These are phyloP conservation scores for Lindgomyces ingoldianus DNA, from an alignment of 495 filamentous ascomycete genomes.

Conservation along the genomic window DNA sequence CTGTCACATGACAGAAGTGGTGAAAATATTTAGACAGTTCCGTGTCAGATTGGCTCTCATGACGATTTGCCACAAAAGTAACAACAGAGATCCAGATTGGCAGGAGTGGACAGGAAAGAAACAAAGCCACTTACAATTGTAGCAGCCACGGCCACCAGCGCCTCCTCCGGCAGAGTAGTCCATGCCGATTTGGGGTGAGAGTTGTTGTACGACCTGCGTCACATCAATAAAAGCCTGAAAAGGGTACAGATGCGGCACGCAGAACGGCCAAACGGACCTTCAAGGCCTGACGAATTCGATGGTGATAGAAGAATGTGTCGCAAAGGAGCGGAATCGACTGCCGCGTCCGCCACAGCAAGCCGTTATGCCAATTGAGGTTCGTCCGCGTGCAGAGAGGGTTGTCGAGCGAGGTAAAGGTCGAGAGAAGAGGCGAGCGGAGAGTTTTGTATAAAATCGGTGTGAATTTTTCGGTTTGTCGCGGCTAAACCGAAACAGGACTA, in stretches of 20 bases:
- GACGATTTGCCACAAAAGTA: constrained; percentile 18
- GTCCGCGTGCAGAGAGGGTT: not conserved
- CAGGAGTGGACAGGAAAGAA: constrained; percentile 3
- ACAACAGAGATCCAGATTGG: not conserved
- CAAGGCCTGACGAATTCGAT: constrained; percentile 6
- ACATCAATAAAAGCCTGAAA: constrained; percentile 3
- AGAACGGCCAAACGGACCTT: constrained; percentile 16
- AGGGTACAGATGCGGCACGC: not conserved
- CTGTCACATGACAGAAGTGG: constrained; percentile 25
- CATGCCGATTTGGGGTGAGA: constrained; percentile 45
- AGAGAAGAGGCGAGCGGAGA: constrained; percentile 19
- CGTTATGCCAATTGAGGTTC: constrained; percentile 12
- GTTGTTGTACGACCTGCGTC: constrained; percentile 37
- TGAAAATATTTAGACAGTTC: constrained; percentile 19
- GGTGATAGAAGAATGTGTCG: constrained; percentile 11
- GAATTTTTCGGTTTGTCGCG: not conserved
- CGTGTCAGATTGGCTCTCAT: constrained; percentile 24
- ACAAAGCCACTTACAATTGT: constrained; percentile 69
- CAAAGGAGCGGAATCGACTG: constrained; percentile 5
- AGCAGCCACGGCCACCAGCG: constrained; percentile 63
- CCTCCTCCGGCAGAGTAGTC: constrained; percentile 43
- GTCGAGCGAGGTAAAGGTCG: constrained; percentile 6
- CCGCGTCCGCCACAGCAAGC: not conserved
- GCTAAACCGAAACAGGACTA: not conserved
- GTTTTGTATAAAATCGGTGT: not conserved